Conservation (phyloP, 2,329 filamentous ascomycete genomes). For the Orbilia javanica region DNA sequence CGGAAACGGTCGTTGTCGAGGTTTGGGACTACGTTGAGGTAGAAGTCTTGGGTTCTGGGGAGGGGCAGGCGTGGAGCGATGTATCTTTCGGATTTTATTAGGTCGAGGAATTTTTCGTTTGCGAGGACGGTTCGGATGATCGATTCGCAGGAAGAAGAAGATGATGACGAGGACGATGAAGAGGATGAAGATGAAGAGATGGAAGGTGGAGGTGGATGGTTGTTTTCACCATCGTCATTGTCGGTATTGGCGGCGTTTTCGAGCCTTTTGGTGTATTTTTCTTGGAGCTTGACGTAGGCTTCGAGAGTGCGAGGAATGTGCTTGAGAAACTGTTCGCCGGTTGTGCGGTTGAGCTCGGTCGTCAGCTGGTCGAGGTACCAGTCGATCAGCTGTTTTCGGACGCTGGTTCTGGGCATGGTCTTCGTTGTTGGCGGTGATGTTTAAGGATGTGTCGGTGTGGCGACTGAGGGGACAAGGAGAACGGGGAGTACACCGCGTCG, state of each 20-base stretch:
- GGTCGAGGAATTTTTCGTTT: neutral
- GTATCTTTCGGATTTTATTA: constrained; percentile 15
- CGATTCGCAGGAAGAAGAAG: neutral
- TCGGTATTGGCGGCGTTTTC: neutral
- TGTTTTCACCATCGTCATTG: neutral
- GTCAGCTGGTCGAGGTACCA: constrained; percentile 13
- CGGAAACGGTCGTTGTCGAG: constrained; percentile 8
- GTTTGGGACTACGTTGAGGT: constrained; percentile 13
- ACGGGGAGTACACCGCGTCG: neutral
- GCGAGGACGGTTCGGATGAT: neutral
- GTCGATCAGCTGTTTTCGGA: neutral
- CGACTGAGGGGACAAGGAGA: too few species aligned
- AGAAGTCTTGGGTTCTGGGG: constrained; percentile 6
- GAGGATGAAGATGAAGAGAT: neutral
- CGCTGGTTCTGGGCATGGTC: neutral
- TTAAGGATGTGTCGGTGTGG: neutral
- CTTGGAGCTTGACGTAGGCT: constrained; percentile 6
- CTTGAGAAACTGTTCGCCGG: neutral
- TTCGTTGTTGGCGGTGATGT: neutral
- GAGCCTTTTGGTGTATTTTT: neutral
- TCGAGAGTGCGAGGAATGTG: constrained; percentile 9
- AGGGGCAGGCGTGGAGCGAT: neutral
- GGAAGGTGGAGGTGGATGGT: neutral
- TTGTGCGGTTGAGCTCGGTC: constrained; percentile 5
- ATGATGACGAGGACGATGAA: neutral